Evolutionary conservation across 495 filamentous ascomycete species (phyloP).

Genomic region (Mytilinidion resinicola): DNA sequence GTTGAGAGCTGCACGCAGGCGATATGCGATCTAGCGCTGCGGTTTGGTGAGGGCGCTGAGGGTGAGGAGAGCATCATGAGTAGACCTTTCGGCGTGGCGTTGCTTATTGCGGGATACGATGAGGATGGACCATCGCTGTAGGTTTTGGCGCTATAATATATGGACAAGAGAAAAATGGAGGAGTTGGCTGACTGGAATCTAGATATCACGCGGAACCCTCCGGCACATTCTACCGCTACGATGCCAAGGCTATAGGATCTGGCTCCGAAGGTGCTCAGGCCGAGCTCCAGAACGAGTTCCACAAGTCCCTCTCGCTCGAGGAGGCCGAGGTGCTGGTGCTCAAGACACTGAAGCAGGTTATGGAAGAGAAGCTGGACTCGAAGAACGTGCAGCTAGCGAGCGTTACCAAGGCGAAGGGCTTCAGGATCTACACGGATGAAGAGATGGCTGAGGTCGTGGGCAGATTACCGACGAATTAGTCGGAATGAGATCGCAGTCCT

Average conservation of each 20-base stretch:
- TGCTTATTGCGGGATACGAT: constrained; percentile 94
- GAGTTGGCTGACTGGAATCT: constrained; percentile 2
- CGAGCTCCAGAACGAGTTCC: constrained; percentile 96
- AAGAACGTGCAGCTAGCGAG: constrained; percentile 98
- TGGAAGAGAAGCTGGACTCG: constrained; percentile 98
- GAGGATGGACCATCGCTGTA: constrained; percentile 93
- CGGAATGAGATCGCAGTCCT: background rate
- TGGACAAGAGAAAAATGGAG: background rate
- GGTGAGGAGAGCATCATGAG: constrained; percentile 98
- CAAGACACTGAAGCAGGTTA: constrained; percentile 98
- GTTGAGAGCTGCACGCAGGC: constrained; percentile 98
- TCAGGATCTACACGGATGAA: constrained; percentile 94
- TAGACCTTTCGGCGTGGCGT: constrained; percentile 90
- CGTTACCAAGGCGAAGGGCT: constrained; percentile 94
- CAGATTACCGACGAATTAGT: constrained; percentile 50
- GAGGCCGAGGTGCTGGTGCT: constrained; percentile 93
- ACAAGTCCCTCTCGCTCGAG: constrained; percentile 88
- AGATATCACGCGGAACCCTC: constrained; percentile 96
- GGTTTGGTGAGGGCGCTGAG: constrained; percentile 95
- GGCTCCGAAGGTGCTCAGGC: constrained; percentile 96
- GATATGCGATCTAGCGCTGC: constrained; percentile 91
- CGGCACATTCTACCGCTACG: constrained; percentile 97
- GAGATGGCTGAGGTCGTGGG: constrained; percentile 90
- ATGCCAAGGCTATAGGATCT: constrained; percentile 96
- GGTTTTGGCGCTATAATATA: constrained; percentile 28